phyloP scores from a whole-genome alignment of 305 asterid species.

The Fraxinus ornus region DNA sequence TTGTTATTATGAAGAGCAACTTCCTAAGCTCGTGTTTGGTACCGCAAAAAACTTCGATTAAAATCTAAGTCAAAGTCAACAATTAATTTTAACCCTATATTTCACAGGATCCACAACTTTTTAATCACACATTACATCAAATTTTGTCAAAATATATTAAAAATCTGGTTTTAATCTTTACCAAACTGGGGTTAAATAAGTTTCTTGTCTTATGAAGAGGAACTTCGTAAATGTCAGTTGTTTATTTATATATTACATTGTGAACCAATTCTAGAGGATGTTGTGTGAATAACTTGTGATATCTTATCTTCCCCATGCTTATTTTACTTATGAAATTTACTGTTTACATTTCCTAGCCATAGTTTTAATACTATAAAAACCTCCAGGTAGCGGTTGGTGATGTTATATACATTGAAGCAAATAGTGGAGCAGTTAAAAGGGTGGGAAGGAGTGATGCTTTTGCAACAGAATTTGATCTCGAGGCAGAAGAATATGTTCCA shows the following conservation, averaged over 20 bases:
- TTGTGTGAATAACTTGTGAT: background rate
- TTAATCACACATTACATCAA: too few relatives aligned
- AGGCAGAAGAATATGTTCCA: slow-evolving; percentile 63
- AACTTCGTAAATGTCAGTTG: background rate
- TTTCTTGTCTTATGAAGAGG: background rate
- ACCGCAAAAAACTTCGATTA: too few relatives aligned
- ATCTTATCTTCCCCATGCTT: background rate
- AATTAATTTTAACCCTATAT: too few relatives aligned
- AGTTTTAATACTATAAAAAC: background rate
- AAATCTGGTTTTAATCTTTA: too few relatives aligned
- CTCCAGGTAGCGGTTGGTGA: slow-evolving; percentile 97
- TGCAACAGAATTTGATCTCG: slow-evolving; percentile 87
- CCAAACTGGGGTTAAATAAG: too few relatives aligned
- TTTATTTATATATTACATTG: background rate
- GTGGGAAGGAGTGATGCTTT: slow-evolving; percentile 98
- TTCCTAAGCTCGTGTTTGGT: background rate
- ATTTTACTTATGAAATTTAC: background rate
- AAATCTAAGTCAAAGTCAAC: too few relatives aligned
- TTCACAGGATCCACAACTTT: too few relatives aligned
- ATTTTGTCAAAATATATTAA: too few relatives aligned
- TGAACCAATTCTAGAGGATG: background rate
- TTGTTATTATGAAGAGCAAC: background rate
- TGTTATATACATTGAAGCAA: slow-evolving; percentile 89
- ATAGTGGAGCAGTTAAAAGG: slow-evolving; percentile 98
- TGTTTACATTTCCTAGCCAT: background rate